Percentiles rank a stretch among this genome's conserved stretches.
These are phyloP conservation scores for Coniella vitis DNA, from an alignment of 2,329 filamentous ascomycete species.

Conservation along the genomic window DNA sequence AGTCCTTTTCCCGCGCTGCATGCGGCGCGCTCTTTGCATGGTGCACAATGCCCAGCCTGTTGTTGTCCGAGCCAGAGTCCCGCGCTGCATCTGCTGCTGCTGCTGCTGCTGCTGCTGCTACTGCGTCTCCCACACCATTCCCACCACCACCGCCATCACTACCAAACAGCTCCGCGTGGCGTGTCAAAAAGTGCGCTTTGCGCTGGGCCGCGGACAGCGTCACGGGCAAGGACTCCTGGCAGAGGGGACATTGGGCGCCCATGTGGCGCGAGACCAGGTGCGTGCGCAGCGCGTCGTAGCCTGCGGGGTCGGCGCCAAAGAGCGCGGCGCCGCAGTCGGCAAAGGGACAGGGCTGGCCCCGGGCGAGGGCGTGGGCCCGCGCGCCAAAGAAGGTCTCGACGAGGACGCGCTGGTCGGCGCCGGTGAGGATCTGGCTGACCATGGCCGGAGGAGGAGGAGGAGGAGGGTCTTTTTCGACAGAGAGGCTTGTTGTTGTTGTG, in stretches of 20 bases:
- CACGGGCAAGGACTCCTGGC: conserved; percentile 24
- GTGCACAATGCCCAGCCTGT: conserved; percentile 1
- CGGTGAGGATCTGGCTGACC: conserved; percentile 32
- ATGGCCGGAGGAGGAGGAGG: conserved; percentile 23
- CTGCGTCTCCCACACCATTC: no score
- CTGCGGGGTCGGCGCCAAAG: conserved; percentile 25
- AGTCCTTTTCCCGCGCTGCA: neutral
- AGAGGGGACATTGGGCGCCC: conserved; percentile 30
- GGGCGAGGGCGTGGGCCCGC: conserved; percentile 28
- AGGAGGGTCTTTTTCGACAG: conserved; percentile 24
- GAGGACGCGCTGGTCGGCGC: conserved; percentile 31
- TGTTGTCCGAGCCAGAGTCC: neutral
- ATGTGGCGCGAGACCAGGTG: conserved; percentile 32
- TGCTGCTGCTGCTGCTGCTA: no score
- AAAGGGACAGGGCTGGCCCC: conserved; percentile 31
- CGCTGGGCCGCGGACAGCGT: conserved; percentile 20
- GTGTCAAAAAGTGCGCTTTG: conserved; percentile 23
- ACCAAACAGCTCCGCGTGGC: conserved; percentile 22
- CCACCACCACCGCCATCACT: no score
- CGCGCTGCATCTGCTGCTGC: neutral
- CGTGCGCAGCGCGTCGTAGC: conserved; percentile 21
- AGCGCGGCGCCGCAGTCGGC: conserved; percentile 28
- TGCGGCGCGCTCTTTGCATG: no score
- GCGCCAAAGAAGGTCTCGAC: conserved; percentile 29
- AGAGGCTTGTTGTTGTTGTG: conserved; percentile 18